A percentile compares a stretch with the other conserved stretches of the same genome.
phyloP scores from a whole-genome alignment of 2,329 filamentous ascomycete species.

The Cladosporium oxysporum region DNA sequence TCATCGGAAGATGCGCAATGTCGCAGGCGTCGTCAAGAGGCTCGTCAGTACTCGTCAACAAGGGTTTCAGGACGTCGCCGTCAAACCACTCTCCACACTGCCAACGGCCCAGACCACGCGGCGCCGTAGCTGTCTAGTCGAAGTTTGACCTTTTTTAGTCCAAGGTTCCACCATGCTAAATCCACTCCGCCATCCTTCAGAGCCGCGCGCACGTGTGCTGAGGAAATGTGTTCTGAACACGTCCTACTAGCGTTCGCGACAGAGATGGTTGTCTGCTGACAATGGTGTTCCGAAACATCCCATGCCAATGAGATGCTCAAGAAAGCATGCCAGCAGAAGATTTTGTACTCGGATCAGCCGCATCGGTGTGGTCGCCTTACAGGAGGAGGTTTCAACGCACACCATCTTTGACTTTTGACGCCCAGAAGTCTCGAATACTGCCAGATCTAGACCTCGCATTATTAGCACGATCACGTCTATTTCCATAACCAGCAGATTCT shows the following conservation, averaged over 20 bases:
- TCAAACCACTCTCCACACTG: conserved; percentile 6
- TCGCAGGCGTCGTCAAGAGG: conserved; percentile 18
- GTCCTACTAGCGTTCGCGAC: not conserved
- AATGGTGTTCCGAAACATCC: not conserved
- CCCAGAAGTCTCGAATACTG: not conserved
- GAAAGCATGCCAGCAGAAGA: not conserved
- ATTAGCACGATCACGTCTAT: not conserved
- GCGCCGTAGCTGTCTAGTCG: conserved; percentile 7
- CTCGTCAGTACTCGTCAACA: conserved; percentile 4
- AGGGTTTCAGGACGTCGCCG: conserved; percentile 11
- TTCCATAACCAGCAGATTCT: not conserved
- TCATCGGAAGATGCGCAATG: not conserved
- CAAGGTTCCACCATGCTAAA: not conserved
- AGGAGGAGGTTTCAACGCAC: not conserved
- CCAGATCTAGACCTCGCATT: not conserved
- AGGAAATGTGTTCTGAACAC: not conserved
- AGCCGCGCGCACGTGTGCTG: not conserved
- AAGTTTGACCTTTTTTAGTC: not conserved
- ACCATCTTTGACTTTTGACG: not conserved
- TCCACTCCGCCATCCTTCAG: conserved; percentile 9
- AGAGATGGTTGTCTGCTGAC: not conserved
- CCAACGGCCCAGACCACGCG: conserved; percentile 15
- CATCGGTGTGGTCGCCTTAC: not conserved
- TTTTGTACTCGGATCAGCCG: not conserved
- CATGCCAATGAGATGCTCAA: not conserved